These are phyloP conservation scores for Boletus bicolor DNA, from an alignment of 768 basidiomycete genomes.

Conservation along the genomic window DNA sequence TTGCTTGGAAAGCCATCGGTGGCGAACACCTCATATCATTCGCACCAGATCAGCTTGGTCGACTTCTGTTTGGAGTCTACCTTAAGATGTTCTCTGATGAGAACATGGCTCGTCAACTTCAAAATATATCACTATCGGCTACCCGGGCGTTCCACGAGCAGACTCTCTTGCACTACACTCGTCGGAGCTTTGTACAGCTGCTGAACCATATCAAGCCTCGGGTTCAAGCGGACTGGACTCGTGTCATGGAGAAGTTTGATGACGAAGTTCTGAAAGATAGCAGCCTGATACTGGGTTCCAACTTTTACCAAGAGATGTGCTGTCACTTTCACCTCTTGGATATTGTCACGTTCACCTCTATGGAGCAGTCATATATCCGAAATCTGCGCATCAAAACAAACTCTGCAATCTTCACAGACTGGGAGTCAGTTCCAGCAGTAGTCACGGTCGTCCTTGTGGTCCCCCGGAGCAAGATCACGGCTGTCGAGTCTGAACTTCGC, in stretches of 20 bases:
- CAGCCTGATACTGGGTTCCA: constrained; percentile 23
- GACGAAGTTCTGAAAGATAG: constrained; percentile 6
- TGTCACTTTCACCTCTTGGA: constrained; percentile 41
- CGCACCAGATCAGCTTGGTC: constrained; percentile 24
- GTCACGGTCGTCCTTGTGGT: constrained; percentile 34
- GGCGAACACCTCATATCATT: constrained; percentile 14
- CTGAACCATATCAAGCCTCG: constrained; percentile 39
- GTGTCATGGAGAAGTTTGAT: constrained; percentile 37
- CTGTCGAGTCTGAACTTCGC: constrained; percentile 24
- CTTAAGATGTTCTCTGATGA: constrained; percentile 31
- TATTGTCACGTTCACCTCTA: constrained; percentile 32
- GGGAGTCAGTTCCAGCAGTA: constrained; percentile 28
- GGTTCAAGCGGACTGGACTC: constrained; percentile 40
- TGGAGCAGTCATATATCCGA: constrained; percentile 13
- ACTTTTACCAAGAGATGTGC: constrained; percentile 47
- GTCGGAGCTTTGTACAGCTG: constrained; percentile 46
- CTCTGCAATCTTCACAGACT: constrained; percentile 28
- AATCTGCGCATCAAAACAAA: constrained; percentile 4
- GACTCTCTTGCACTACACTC: constrained; percentile 42
- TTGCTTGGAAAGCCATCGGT: constrained; percentile 25
- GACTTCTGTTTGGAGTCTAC: constrained; percentile 27
- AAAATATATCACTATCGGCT: constrained; percentile 1
- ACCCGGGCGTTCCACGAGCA: constrained; percentile 2
- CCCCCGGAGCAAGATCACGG: constrained; percentile 26
- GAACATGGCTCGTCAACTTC: constrained; percentile 13